Evolutionary conservation across 768 basidiomycete genomes (phyloP), one percentile per base, ranked within the genome.

Genomic region (Amyloporia xantha): DNA sequence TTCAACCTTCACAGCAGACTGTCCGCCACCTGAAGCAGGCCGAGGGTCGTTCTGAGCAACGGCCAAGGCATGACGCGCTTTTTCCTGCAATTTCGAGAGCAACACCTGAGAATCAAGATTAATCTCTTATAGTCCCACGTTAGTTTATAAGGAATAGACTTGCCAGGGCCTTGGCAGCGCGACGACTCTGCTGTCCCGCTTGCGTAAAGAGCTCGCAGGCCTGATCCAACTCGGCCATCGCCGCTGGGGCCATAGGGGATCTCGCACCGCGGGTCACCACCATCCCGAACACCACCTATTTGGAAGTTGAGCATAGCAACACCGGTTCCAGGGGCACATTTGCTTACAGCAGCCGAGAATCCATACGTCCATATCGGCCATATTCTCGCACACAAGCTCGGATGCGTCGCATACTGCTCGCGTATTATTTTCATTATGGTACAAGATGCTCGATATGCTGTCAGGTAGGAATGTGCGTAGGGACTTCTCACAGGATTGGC

Each of bases 211-310:
- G 66, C 13, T 76, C 61, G 51, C 75, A 81, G 0, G 84, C 84
- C 37, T 77, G 74, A 24, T 86, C 84, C 6, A 91, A 71, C 55
- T 90, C 84, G 17, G 70, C 63, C 66, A 89, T 79, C 3, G 88
- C 88, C 1, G 75, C 71, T 11, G 72, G 64, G 0, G 87, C 88
- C 10, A 90, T 62, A 0, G 82, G 77, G 1, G 82, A 86, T 5
- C 75, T 68, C 4, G 88, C 88, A 2, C 82, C 80, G 24, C 84
- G 77, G 2, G 83, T 86, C 2, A 85, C 88, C 17, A 91, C 82
- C 3, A 84, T 82, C 3, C 86, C 89, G 57, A 90, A 84, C 13
- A 90, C 82, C 9, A 87, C 74, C 86, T 88, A 49, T 74, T 56
- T 79, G 79, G 10, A 71, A 75, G 12, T 17, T 50, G 26, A 49